These are phyloP conservation scores for Fagopyrum tataricum DNA, from an alignment of 148 eudicot genomes.

Conservation along the genomic window DNA sequence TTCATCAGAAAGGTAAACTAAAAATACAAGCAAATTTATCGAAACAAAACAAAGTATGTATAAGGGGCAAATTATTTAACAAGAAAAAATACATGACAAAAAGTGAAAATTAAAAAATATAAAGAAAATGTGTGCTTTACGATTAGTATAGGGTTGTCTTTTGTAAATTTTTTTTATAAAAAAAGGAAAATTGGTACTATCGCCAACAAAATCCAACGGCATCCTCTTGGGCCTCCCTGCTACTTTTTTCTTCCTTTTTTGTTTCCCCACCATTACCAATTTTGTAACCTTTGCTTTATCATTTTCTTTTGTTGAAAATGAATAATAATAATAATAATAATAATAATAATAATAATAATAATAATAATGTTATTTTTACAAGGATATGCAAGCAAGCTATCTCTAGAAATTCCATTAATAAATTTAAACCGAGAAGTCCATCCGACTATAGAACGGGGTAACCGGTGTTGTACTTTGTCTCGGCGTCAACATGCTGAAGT, in stretches of 20 bases:
- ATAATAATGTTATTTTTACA: neutral
- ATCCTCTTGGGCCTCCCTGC: neutral
- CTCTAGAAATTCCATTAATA: neutral
- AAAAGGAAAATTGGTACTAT: neutral
- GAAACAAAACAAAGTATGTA: neutral
- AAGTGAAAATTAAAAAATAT: neutral
- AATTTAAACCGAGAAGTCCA: too few species aligned
- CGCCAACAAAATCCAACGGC: constrained; percentile 9
- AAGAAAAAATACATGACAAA: neutral
- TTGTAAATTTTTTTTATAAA: neutral
- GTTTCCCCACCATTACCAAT: neutral
- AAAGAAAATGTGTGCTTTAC: constrained; percentile 4
- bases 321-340: neutral
- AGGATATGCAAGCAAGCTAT: neutral
- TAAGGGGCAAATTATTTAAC: neutral
- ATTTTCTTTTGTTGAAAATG: neutral
- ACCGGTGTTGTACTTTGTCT: too few species aligned
- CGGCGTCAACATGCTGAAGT: too few species aligned
- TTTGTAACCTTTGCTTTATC: neutral
- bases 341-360: too few species aligned
- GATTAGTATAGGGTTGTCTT: neutral
- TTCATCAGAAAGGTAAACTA: neutral
- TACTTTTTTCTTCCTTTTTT: neutral
- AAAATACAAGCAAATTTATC: neutral
- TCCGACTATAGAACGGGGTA: too few species aligned